Conservation (phyloP, 2,329 filamentous ascomycete species). For the Hortaea sp. region DNA sequence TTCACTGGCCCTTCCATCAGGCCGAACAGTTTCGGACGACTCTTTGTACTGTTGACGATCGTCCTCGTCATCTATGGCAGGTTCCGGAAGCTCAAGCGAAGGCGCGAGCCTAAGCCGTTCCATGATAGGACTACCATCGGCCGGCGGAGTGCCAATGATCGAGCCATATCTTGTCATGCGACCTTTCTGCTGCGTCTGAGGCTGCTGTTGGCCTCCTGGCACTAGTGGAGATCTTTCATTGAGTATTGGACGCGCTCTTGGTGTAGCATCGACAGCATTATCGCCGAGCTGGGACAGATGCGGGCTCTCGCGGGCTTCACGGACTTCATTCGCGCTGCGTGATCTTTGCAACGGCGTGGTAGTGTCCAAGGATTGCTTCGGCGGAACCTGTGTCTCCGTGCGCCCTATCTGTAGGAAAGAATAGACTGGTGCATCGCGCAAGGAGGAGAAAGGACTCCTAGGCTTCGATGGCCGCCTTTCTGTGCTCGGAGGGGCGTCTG, state of each 20-base stretch:
- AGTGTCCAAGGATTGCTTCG: not conserved
- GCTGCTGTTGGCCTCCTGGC: slow-evolving; percentile 1
- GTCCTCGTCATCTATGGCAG: slow-evolving; percentile 18
- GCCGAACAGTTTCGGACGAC: not conserved
- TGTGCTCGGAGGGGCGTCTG: slow-evolving; percentile 41
- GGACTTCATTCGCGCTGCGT: not conserved
- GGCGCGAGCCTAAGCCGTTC: slow-evolving; percentile 26
- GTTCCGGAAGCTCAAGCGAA: slow-evolving; percentile 51
- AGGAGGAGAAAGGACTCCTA: slow-evolving; percentile 17
- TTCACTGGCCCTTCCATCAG: not conserved
- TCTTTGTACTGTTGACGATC: slow-evolving; percentile 7
- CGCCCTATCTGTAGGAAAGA: slow-evolving; percentile 30
- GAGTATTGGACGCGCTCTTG: slow-evolving; percentile 2
- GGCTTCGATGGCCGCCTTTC: slow-evolving; percentile 11
- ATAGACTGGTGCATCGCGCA: slow-evolving; percentile 30
- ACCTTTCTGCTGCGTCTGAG: slow-evolving; percentile 3
- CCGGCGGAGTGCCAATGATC: slow-evolving; percentile 47
- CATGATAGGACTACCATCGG: slow-evolving; percentile 7
- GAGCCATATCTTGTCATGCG: slow-evolving; percentile 50
- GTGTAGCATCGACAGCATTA: not conserved
- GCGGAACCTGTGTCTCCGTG: not conserved
- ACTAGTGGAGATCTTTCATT: slow-evolving; percentile 22
- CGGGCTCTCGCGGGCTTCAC: not conserved
- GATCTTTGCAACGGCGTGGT: not conserved
- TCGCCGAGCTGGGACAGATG: not conserved